Conservation (phyloP, 2,329 filamentous ascomycete genomes). For the Colletotrichum spaethianum region DNA sequence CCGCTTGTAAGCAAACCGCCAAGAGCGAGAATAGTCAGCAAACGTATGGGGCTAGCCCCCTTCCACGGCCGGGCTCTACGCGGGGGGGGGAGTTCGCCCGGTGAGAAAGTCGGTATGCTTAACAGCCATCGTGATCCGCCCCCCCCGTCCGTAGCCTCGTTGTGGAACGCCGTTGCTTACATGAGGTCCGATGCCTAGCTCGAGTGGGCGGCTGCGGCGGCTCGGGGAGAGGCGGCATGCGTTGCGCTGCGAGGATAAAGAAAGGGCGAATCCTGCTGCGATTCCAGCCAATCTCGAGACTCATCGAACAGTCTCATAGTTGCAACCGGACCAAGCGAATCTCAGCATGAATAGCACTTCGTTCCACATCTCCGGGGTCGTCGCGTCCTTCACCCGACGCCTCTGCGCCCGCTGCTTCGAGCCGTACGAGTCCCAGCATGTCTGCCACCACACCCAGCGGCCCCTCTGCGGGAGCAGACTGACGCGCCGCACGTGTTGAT, state of each 20-base stretch:
- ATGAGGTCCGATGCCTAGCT: neutral
- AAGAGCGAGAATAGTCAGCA: neutral
- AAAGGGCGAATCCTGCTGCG: neutral
- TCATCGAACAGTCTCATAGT: neutral
- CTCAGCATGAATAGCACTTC: neutral
- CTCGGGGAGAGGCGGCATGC: neutral
- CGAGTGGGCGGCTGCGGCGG: neutral
- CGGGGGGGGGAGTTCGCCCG: neutral
- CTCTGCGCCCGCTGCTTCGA: slow-evolving; percentile 41
- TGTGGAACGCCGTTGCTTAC: neutral
- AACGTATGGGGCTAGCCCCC: neutral
- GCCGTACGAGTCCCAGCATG: slow-evolving; percentile 41
- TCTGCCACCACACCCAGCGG: slow-evolving; percentile 31
- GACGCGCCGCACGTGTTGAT: neutral
- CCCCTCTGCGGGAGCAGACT: neutral
- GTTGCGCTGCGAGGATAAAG: neutral
- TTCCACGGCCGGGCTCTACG: neutral
- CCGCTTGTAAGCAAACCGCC: neutral
- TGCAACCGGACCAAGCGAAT: neutral
- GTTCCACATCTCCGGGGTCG: neutral
- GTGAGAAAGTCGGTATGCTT: slow-evolving; percentile 39
- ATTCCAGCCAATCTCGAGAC: neutral
- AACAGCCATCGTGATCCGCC: slow-evolving; percentile 20
- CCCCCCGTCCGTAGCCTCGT: slow-evolving; percentile 3
- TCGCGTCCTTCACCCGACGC: slow-evolving; percentile 23